Evolutionary conservation across 306 rosid species (phyloP).

Genomic region (Rosa multiflora): DNA sequence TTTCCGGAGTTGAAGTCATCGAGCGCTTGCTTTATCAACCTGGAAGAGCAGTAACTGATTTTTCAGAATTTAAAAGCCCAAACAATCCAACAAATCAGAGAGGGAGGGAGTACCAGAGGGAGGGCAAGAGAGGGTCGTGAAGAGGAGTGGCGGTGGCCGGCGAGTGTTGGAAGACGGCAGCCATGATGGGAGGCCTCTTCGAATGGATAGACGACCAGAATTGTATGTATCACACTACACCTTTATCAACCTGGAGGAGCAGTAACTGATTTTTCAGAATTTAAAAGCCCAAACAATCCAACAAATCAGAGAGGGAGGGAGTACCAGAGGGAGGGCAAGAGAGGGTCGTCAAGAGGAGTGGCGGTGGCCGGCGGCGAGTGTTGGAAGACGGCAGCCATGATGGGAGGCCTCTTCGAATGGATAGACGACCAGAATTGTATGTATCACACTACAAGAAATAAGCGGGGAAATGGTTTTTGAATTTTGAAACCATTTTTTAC

Average conservation of each 20-base stretch:
- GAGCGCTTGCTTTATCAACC: constrained; percentile 55
- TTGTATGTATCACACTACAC: no score
- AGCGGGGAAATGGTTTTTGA: constrained; percentile 4
- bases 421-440: no score
- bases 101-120: constrained; percentile 45
- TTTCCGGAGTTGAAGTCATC: constrained; percentile 37
- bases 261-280: not conserved
- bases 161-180: constrained; percentile 19
- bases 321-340: constrained; percentile 64
- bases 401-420: not conserved
- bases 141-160: constrained; percentile 16
- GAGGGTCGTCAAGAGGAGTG: constrained; percentile 41
- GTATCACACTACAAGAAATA: not conserved
- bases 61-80: not conserved
- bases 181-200: constrained; percentile 33
- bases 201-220: no score
- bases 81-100: constrained; percentile 1
- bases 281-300: not conserved
- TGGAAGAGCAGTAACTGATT: constrained; percentile 21
- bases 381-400: constrained; percentile 37
- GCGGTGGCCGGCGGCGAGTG: constrained; percentile 19
- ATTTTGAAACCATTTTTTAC: not conserved
- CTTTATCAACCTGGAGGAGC: constrained; percentile 48
- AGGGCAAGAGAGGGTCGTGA: constrained; percentile 59
- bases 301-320: not conserved